Conservation (phyloP, 2,329 filamentous ascomycete genomes). For the Blastomyces gilchristii region DNA sequence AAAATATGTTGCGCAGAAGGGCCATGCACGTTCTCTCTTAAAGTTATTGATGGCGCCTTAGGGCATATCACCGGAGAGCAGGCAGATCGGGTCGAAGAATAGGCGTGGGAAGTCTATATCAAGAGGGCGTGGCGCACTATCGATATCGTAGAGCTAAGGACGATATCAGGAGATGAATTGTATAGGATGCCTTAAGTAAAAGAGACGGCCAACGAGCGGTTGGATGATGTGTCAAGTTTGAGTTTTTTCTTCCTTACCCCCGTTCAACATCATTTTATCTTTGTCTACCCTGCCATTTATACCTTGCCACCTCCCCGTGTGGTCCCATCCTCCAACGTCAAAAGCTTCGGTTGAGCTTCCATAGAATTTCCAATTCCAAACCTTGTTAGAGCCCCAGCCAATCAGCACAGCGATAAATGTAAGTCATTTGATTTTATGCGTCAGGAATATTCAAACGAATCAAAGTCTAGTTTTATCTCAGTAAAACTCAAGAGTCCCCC, state of each 20-base stretch:
- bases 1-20: constrained; percentile 32
- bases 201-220: not conserved
- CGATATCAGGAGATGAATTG: not conserved
- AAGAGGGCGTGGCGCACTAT: not conserved
- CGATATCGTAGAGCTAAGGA: not conserved
- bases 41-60: not conserved
- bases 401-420: not conserved
- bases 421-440: not conserved
- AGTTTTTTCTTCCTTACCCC: not conserved
- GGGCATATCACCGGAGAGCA: not conserved
- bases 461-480: no score
- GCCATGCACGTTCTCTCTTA: constrained; percentile 22
- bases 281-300: no score
- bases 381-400: not conserved
- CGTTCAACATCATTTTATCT: no score
- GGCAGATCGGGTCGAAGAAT: not conserved
- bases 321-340: no score
- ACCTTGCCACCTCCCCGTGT: no score
- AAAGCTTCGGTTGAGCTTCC: not conserved
- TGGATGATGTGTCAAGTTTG: not conserved
- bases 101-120: not conserved
- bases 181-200: not conserved
- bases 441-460: not conserved
- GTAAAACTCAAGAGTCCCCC: no score
- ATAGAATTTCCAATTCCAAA: not conserved